Conservation (phyloP, 768 basidiomycete genomes). For the Clavaria fumosa region DNA sequence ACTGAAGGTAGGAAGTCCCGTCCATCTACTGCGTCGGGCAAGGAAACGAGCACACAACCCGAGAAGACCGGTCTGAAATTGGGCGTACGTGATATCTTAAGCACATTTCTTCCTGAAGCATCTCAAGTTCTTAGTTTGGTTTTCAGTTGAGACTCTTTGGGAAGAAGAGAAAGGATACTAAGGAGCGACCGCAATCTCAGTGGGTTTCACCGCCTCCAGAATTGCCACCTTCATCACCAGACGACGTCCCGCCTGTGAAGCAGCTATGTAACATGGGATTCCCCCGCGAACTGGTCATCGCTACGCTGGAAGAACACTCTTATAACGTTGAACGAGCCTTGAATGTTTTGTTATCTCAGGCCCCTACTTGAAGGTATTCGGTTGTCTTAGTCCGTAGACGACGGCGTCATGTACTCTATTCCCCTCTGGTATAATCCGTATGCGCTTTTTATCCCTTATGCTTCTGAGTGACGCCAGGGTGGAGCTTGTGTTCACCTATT, state of each 20-base stretch:
- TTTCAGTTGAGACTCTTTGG: conserved; percentile 68
- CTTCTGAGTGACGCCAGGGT: too few species aligned
- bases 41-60: conserved; percentile 43
- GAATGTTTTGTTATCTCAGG: conserved; percentile 7
- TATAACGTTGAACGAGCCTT: conserved; percentile 47
- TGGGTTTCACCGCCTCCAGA: conserved; percentile 26
- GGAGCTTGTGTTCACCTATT: too few species aligned
- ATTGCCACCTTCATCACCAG: conserved; percentile 48
- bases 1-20: too few species aligned
- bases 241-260: conserved; percentile 64
- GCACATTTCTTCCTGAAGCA: background rate
- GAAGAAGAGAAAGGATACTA: conserved; percentile 48
- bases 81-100: conserved; percentile 43
- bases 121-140: too few species aligned
- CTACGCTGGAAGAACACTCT: conserved; percentile 68
- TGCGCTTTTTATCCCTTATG: too few species aligned
- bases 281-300: conserved; percentile 63
- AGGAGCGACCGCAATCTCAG: conserved; percentile 24
- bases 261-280: conserved; percentile 87
- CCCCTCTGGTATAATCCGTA: too few species aligned
- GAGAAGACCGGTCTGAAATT: conserved; percentile 50
- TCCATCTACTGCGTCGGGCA: conserved; percentile 43
- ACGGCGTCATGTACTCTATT: too few species aligned
- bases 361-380: too few species aligned
- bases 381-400: too few species aligned